phyloP scores from a whole-genome alignment of 441 rosid genomes.

The Gossypium schwendimanii region DNA sequence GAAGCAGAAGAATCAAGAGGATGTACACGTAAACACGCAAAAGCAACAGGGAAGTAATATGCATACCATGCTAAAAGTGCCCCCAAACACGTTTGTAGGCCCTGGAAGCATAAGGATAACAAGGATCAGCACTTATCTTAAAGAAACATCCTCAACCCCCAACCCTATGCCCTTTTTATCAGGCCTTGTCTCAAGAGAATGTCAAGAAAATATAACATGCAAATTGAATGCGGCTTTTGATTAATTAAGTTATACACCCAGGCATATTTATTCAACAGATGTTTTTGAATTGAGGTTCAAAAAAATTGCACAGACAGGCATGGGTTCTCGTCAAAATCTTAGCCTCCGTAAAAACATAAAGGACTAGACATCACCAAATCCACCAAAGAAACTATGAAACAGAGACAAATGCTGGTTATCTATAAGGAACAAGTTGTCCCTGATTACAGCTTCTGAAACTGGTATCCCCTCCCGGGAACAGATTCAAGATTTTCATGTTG shows the following conservation, averaged over 20 bases:
- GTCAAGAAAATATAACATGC: not conserved
- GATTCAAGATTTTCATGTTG: not conserved
- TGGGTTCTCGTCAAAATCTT: not conserved
- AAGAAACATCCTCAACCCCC: not conserved
- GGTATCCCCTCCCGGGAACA: not conserved
- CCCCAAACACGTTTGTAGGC: conserved; percentile 52
- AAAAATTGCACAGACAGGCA: not conserved
- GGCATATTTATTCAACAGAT: not conserved
- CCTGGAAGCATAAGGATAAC: conserved; percentile 32
- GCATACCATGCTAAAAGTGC: conserved; percentile 45
- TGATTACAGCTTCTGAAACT: not conserved
- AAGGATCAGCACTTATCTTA: conserved; percentile 18
- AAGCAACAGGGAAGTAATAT: conserved; percentile 3
- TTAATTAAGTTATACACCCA: not conserved
- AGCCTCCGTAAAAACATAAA: not conserved
- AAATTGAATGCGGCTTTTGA: not conserved
- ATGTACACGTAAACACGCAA: not conserved
- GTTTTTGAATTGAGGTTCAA: not conserved
- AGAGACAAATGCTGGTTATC: not conserved
- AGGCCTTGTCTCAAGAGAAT: conserved; percentile 1
- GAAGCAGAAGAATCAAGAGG: not conserved
- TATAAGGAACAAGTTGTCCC: not conserved
- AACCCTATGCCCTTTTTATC: not conserved
- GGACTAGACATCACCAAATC: not conserved
- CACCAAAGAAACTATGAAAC: not conserved